phyloP scores from a whole-genome alignment of 768 basidiomycete species.

The Filobasidium wieringae region DNA sequence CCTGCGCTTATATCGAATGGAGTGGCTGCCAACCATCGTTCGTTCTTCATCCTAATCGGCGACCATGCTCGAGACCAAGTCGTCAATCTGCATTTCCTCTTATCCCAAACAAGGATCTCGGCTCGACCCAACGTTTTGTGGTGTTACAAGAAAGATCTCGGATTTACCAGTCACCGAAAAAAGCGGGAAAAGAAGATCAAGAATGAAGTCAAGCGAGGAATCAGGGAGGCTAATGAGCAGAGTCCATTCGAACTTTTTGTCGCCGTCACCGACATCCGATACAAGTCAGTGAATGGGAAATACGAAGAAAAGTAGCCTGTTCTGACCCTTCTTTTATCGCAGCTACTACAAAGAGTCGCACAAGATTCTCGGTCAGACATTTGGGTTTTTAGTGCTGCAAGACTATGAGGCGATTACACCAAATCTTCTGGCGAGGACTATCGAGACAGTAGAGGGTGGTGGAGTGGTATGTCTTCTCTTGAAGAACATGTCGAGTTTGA shows the following conservation, averaged over 20 bases:
- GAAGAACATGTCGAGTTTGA: slow-evolving; percentile 87
- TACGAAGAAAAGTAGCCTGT: background rate
- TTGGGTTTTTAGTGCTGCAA: slow-evolving; percentile 91
- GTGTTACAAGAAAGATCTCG: slow-evolving; percentile 98
- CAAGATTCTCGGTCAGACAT: slow-evolving; percentile 93
- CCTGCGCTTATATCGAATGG: slow-evolving; percentile 84
- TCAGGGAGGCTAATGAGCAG: slow-evolving; percentile 87
- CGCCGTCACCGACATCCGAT: slow-evolving; percentile 95
- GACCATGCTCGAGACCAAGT: slow-evolving; percentile 88
- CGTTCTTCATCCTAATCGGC: slow-evolving; percentile 91
- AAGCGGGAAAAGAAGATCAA: slow-evolving; percentile 96
- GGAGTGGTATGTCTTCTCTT: slow-evolving; percentile 66
- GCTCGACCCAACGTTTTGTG: slow-evolving; percentile 84
- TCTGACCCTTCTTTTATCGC: background rate
- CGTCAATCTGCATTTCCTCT: slow-evolving; percentile 87
- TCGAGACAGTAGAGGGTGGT: slow-evolving; percentile 97
- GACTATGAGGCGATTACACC: slow-evolving; percentile 98
- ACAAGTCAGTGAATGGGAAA: slow-evolving; percentile 54
- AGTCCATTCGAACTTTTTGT: slow-evolving; percentile 97
- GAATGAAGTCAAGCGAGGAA: slow-evolving; percentile 84
- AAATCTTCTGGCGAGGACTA: slow-evolving; percentile 87
- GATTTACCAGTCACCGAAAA: slow-evolving; percentile 93
- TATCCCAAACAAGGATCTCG: slow-evolving; percentile 81
- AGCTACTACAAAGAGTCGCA: slow-evolving; percentile 96
- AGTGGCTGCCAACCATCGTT: slow-evolving; percentile 83